Evolutionary conservation across 768 basidiomycete species (phyloP), one percentile per base, ranked within the genome.

Genomic region (Russula griseocarnosa): DNA sequence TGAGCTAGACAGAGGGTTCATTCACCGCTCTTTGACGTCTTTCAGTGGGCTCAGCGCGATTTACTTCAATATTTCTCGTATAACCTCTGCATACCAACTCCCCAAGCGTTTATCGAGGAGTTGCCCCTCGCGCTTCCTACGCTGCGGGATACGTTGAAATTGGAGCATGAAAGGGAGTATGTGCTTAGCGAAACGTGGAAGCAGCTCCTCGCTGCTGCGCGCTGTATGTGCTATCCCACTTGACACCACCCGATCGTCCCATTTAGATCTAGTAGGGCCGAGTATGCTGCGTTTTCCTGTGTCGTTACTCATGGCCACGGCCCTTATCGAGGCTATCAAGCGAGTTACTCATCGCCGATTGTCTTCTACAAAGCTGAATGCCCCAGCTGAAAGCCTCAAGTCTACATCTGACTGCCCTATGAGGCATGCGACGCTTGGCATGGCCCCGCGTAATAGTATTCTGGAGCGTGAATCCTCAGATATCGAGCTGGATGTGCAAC

Each of bases 291-390:
- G 54, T 51, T 67, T 69, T 22, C 51, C 62, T 24, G 51, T 65
- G 26, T 67, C 66, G 6, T 16, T 67, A 26, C 62, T 69, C 47
- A 67, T 62, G 1, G 62, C 66, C 24, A 62, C 68, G 20, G 66
- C 66, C 36, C 55, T 67, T 13, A 67, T 63, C 24, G 57, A 57
- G 49, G 58, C 58, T 16, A 66, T 65, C n/a, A 60, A 40, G 5
- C 32, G 49, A 61, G 59, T 46, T 14, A 28, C 52, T 13, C 52
- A 42, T 47, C 54, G 32, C 26, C 55, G 46, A 18, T 24, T 32
- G 10, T 30, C 46, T 40, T 14, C 40, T 47, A 14, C 32, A 11
- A 51, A 28, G 28, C 1, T 18, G 30, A 55, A 28, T 7, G n/a
- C 9, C 28, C 13, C 34, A n/a, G 49, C 30, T 20, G 40, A 34